These are phyloP conservation scores for Paecilomyces niveus DNA, from an alignment of 2,329 filamentous ascomycete genomes.

Conservation along the genomic window DNA sequence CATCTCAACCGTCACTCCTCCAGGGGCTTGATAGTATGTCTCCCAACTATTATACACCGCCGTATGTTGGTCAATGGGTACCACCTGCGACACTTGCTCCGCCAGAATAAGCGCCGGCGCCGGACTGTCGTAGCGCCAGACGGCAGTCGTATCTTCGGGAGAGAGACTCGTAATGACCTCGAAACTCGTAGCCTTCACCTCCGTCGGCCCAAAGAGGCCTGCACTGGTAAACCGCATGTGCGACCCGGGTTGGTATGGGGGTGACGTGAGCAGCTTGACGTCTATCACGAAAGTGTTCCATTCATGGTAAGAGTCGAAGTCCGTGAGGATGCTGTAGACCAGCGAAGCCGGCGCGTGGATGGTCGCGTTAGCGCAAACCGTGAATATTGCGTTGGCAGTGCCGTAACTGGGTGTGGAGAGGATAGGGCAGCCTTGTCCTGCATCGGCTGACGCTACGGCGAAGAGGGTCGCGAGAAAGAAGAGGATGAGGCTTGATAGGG, in stretches of 20 bases:
- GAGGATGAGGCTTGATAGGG: neutral
- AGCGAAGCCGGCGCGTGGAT: slow-evolving; percentile 1
- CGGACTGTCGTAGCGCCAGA: slow-evolving; percentile 1
- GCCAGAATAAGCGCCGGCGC: slow-evolving; percentile 1
- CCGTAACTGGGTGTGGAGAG: slow-evolving; percentile 3
- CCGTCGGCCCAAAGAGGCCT: neutral
- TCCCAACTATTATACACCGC: slow-evolving; percentile 3
- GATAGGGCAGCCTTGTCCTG: neutral
- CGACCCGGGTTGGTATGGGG: neutral
- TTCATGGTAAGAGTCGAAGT: slow-evolving; percentile 1
- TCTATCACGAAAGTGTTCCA: slow-evolving; percentile 2
- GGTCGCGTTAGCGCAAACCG: neutral
- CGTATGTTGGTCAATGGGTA: neutral
- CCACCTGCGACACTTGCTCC: slow-evolving; percentile 1
- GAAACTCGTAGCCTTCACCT: neutral
- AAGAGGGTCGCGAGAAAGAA: neutral
- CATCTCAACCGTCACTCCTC: neutral
- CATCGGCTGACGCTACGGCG: neutral
- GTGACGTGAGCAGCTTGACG: neutral
- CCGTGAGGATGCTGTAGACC: neutral
- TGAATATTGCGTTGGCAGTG: slow-evolving; percentile 1
- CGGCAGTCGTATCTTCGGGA: neutral
- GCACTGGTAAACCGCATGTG: slow-evolving; percentile 2
- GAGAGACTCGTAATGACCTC: slow-evolving; percentile 1
- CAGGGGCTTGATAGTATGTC: neutral